Conservation (phyloP, 169 alveolate genomes). For the Plasmodium relictum region DNA sequence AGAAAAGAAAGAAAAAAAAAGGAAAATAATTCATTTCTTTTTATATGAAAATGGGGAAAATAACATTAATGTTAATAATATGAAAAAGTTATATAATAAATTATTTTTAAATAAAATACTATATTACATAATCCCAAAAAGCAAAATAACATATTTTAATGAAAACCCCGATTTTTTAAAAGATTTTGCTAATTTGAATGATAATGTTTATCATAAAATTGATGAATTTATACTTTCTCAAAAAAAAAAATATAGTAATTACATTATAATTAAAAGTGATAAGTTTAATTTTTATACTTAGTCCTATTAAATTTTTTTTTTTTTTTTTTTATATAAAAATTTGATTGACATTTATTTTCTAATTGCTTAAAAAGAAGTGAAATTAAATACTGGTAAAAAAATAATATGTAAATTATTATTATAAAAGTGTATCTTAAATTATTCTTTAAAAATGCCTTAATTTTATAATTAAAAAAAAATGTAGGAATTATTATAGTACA, state of each 20-base stretch:
- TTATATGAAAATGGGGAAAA: constrained; percentile 2
- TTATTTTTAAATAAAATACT: constrained; percentile 40
- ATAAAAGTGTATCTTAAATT: too few species aligned
- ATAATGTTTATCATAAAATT: constrained; percentile 17
- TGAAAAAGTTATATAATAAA: constrained; percentile 24
- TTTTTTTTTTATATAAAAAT: background rate
- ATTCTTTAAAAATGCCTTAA: too few species aligned
- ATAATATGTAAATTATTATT: too few species aligned
- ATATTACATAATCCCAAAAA: constrained; percentile 53
- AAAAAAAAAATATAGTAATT: constrained; percentile 10
- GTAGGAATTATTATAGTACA: too few species aligned
- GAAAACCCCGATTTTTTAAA: background rate
- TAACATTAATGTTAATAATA: constrained; percentile 33
- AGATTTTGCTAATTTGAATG: background rate
- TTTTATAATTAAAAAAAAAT: too few species aligned
- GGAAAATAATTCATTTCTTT: constrained; percentile 21
- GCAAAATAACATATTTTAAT: background rate
- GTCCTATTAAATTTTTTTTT: too few species aligned
- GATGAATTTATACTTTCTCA: constrained; percentile 51
- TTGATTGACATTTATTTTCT: background rate
- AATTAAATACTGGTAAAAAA: too few species aligned
- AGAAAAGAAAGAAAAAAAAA: constrained; percentile 26
- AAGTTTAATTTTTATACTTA: constrained; percentile 17
- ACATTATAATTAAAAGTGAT: constrained; percentile 60
- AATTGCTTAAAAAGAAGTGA: too few species aligned